Evolutionary conservation across 305 asterid species (phyloP).

Genomic region (Fraxinus velutina): DNA sequence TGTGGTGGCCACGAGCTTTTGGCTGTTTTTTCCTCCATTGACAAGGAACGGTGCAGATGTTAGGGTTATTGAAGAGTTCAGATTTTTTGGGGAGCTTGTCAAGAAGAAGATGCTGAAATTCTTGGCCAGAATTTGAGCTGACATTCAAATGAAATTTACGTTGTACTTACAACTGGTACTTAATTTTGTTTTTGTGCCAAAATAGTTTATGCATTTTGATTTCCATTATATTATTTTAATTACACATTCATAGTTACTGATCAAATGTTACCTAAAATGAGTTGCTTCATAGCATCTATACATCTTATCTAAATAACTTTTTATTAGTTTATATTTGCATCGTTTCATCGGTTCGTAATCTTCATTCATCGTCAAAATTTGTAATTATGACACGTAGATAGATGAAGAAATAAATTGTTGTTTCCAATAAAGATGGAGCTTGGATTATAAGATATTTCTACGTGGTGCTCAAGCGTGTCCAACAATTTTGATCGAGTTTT

Average conservation of each 20-base stretch:
- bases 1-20: slow-evolving; percentile 45
- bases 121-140: background rate
- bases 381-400: background rate
- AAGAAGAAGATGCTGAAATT: slow-evolving; percentile 10
- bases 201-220: background rate
- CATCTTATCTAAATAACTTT: background rate
- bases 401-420: background rate
- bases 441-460: background rate
- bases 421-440: background rate
- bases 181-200: background rate
- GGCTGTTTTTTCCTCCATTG: slow-evolving; percentile 71
- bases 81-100: slow-evolving; percentile 22
- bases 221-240: background rate
- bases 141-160: background rate
- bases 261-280: background rate
- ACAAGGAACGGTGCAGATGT: slow-evolving; percentile 46
- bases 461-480: background rate
- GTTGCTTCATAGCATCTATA: background rate
- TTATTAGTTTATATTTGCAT: background rate
- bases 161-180: background rate
- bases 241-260: background rate
- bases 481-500: background rate
- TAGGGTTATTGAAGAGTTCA: slow-evolving; percentile 43
- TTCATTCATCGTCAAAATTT: background rate
- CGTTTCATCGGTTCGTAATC: background rate